Base-by-base conservation (phyloP, 176 grass and related monocot genomes). In the Hyparrhenia diplandra region DNA sequence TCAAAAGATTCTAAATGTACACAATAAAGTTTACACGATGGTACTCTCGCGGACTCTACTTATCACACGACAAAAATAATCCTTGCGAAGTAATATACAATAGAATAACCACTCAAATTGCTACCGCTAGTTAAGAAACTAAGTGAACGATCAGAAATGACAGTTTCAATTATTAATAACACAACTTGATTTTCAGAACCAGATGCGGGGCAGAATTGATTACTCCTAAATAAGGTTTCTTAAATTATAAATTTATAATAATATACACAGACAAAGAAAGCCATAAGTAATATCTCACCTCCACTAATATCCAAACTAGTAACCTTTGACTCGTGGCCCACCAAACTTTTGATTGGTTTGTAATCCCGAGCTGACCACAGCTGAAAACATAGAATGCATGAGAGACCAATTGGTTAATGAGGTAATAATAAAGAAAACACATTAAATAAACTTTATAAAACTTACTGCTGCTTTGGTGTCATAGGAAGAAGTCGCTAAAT, bases 221-320 rank as follows among this genome's bases (percentile, higher is more conserved):
- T 30, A 57, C 17, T 30, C 39, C 47, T 39, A 73, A 5, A 68
- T 10, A 5, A 67, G 13, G 73, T 77, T 28, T 78, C 14, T 24
- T 17, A 73, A 87, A 9, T 13, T 46, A 59, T 64, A 79, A 59
- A 58, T 79, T 46, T 54, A 21, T 73, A 83, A 16, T 46, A 49
- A 51, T 13, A 13, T 10, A 80, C 24, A 32, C 27, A 75, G 52
- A 13, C 49, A 79, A 21, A 27, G 61, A 74, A 68, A 32, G 40
- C 8, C 12, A 46, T 60, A 74, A 71, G 63, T 32, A 63, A 78
- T 39, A 75, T 18, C 52, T 89, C 87, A 98, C 95, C 95, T 87
- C 71, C 83, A 80, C 86, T 91, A 74, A 98, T 94, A 93, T 98
- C 95, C 90, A 98, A 89, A 93, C 95, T 88, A 24, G 95, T 98